phyloP scores from a whole-genome alignment of 1,284 basidiomycete species.

The Agaricales sp. region DNA sequence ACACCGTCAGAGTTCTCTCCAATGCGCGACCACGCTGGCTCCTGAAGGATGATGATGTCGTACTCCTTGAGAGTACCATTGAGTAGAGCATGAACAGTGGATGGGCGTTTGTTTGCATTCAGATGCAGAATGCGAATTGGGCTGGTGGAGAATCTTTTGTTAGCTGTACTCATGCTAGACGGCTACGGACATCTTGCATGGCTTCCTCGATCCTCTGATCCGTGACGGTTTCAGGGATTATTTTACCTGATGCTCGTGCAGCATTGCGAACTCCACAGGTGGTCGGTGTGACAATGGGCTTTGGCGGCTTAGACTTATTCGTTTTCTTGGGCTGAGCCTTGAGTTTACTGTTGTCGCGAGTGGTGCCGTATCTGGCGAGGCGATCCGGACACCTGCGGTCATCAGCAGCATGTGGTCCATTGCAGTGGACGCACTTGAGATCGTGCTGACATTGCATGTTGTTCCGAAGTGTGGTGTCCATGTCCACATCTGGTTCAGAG shows the following conservation, averaged over 20 bases:
- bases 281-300: too few relatives aligned
- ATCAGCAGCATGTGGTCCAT: neutral
- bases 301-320: too few relatives aligned
- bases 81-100: constrained; percentile 11
- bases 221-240: too few relatives aligned
- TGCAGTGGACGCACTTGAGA: constrained; percentile 9
- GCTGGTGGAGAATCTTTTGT: too few relatives aligned
- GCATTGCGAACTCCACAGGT: too few relatives aligned
- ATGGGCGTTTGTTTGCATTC: constrained; percentile 12
- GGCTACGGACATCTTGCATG: too few relatives aligned
- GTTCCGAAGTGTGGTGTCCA: too few relatives aligned
- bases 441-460: constrained; percentile 9
- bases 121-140: constrained; percentile 15
- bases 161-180: too few relatives aligned
- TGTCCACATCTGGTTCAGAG: constrained; percentile 2
- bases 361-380: neutral
- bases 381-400: neutral
- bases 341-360: neutral
- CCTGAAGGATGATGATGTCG: constrained; percentile 18
- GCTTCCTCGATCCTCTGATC: too few relatives aligned
- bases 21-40: constrained; percentile 17
- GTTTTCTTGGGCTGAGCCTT: too few relatives aligned
- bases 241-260: too few relatives aligned
- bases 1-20: too few relatives aligned
- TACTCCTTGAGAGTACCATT: constrained; percentile 15